phyloP scores from a whole-genome alignment of 495 filamentous ascomycete genomes.

The Lasiosphaeria ovina region DNA sequence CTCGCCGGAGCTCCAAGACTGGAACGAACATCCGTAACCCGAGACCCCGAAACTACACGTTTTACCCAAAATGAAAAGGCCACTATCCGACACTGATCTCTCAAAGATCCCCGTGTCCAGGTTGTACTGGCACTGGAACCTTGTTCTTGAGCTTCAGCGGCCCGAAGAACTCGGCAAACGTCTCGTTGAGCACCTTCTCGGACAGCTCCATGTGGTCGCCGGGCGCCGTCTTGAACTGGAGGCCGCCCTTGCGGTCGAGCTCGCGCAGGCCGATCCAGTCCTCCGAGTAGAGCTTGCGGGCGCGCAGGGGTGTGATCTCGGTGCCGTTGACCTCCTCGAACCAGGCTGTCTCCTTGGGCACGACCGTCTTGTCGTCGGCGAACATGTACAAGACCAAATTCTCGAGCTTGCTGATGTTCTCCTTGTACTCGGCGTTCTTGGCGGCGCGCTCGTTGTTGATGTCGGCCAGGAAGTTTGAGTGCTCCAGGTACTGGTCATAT shows the following conservation, averaged over 20 bases:
- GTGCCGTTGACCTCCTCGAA: slow-evolving; percentile 83
- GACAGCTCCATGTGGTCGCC: slow-evolving; percentile 83
- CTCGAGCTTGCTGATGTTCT: slow-evolving; percentile 66
- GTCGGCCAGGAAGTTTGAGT: slow-evolving; percentile 95
- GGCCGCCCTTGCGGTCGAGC: slow-evolving; percentile 74
- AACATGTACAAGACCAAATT: slow-evolving; percentile 90
- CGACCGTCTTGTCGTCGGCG: slow-evolving; percentile 76
- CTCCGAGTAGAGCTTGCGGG: slow-evolving; percentile 77
- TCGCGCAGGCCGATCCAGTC: slow-evolving; percentile 89
- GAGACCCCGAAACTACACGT: no score
- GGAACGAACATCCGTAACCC: no score
- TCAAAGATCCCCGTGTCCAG: slow-evolving; percentile 28
- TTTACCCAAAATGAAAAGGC: slow-evolving; percentile 5
- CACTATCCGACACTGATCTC: not conserved
- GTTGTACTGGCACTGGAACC: slow-evolving; percentile 11
- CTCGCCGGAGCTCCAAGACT: no score
- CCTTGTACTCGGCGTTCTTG: slow-evolving; percentile 74
- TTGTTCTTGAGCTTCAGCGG: slow-evolving; percentile 34
- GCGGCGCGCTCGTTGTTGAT: slow-evolving; percentile 84
- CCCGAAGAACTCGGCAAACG: slow-evolving; percentile 74
- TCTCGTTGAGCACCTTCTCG: slow-evolving; percentile 61
- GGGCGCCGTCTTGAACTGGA: slow-evolving; percentile 67
- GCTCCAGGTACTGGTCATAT: slow-evolving; percentile 69
- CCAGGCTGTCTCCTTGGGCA: slow-evolving; percentile 90
- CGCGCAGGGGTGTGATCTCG: slow-evolving; percentile 62